Evolutionary conservation across 129 eudicot species (phyloP).

Genomic region (Flaveria brownii): DNA sequence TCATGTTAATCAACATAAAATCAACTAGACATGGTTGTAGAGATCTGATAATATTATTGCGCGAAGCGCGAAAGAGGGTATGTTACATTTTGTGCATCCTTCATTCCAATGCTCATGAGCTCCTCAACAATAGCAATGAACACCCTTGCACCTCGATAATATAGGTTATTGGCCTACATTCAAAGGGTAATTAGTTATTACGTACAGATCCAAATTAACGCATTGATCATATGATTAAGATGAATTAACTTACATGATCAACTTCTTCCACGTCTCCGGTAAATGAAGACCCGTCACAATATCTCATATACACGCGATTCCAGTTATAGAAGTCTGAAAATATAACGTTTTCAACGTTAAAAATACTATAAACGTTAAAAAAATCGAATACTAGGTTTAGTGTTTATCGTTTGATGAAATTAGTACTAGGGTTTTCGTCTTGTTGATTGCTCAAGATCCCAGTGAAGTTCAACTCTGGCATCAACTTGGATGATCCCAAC

Average conservation of each 20-base stretch:
- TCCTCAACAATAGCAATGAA: constrained; percentile 53
- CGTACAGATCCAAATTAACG: background rate
- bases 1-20: background rate
- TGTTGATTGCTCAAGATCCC: constrained; percentile 50
- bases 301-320: constrained; percentile 53
- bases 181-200: background rate
- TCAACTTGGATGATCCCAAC: constrained; percentile 47
- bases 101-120: constrained; percentile 52
- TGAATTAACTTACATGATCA: constrained; percentile 29
- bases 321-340: constrained; percentile 56
- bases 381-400: background rate
- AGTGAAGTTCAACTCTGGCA: constrained; percentile 33
- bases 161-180: constrained; percentile 43
- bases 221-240: background rate
- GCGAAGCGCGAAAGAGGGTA: background rate
- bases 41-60: background rate
- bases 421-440: constrained; percentile 42
- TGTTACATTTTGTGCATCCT: constrained; percentile 44
- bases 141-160: constrained; percentile 60
- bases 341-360: background rate
- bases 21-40: background rate
- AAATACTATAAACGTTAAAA: background rate
- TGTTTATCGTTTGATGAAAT: background rate
- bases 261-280: constrained; percentile 60
- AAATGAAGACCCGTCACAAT: constrained; percentile 64